phyloP scores from a whole-genome alignment of 306 rosid genomes.

The Benincasa hispida region DNA sequence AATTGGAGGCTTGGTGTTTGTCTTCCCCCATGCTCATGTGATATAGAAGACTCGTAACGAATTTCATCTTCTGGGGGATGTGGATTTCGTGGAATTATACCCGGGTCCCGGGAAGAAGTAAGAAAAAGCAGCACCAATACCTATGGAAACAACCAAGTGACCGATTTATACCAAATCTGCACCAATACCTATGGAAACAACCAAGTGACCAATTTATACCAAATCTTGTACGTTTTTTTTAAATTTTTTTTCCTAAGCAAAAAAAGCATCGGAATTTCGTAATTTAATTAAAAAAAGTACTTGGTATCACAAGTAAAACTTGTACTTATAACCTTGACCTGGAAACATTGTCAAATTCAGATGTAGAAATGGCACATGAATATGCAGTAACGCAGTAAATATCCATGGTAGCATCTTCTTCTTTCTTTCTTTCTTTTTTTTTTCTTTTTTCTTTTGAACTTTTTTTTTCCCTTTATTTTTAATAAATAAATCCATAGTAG shows the following conservation, averaged over 20 bases:
- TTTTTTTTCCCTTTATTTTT: too few relatives aligned
- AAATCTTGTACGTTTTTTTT: background rate
- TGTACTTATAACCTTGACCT: background rate
- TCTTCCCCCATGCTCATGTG: conserved; percentile 49
- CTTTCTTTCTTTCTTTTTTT: too few relatives aligned
- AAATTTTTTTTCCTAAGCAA: background rate
- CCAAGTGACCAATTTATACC: conserved; percentile 21
- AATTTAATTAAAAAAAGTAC: background rate
- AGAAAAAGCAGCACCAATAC: conserved; percentile 79
- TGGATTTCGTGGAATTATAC: conserved; percentile 65
- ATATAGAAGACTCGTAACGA: conserved; percentile 35
- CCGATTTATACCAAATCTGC: conserved; percentile 24
- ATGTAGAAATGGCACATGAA: background rate
- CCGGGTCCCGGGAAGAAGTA: conserved; percentile 91
- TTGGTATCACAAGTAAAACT: background rate
- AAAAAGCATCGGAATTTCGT: background rate
- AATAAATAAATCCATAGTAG: background rate
- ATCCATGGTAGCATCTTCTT: background rate
- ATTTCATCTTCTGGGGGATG: conserved; percentile 92
- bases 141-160: conserved; percentile 38
- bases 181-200: conserved; percentile 63
- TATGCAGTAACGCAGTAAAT: background rate
- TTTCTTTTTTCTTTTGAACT: too few relatives aligned
- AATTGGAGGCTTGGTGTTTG: conserved; percentile 75
- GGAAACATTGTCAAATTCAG: background rate